A percentile compares a stretch with the other conserved stretches of the same genome.
phyloP scores from a whole-genome alignment of 1,284 basidiomycete genomes.

The Chiua sp. region DNA sequence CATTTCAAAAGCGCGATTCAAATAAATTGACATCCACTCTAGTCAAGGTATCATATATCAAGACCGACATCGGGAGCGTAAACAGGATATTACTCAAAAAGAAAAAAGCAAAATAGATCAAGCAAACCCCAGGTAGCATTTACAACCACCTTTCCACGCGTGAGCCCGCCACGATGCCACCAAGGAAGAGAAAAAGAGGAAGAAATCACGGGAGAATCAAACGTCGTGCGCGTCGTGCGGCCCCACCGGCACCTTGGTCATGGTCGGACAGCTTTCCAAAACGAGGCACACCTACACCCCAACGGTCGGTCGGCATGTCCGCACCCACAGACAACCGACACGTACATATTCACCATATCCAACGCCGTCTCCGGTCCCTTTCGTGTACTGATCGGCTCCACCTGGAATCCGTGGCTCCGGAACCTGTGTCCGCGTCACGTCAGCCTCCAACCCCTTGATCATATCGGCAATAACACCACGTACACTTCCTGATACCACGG shows the following conservation, averaged over 20 bases:
- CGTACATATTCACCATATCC: constrained; percentile 70
- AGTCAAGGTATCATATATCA: too few species aligned
- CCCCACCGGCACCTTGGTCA: constrained; percentile 16
- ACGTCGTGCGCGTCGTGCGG: too few species aligned
- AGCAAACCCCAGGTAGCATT: too few species aligned
- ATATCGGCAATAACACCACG: too few species aligned
- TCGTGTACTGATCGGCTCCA: constrained; percentile 50
- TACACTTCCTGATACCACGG: constrained; percentile 79
- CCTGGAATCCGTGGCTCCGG: constrained; percentile 51
- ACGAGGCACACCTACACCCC: constrained; percentile 39
- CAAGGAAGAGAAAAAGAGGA: not conserved
- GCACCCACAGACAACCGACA: constrained; percentile 2
- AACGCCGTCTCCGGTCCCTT: constrained; percentile 51
- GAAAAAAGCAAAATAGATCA: not conserved
- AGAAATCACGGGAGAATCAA: not conserved
- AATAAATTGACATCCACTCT: too few species aligned
- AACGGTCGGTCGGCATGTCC: not conserved
- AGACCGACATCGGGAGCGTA: too few species aligned
- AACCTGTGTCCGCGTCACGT: constrained; percentile 36
- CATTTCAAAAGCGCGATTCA: too few species aligned
- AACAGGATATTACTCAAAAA: too few species aligned
- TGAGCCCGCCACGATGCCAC: not conserved
- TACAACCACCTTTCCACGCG: too few species aligned
- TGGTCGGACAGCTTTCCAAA: constrained; percentile 34
- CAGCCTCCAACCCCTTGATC: too few species aligned